These are phyloP conservation scores for Diversispora eburnea DNA, from an alignment of 192 early-diverging fungal species.

Conservation along the genomic window DNA sequence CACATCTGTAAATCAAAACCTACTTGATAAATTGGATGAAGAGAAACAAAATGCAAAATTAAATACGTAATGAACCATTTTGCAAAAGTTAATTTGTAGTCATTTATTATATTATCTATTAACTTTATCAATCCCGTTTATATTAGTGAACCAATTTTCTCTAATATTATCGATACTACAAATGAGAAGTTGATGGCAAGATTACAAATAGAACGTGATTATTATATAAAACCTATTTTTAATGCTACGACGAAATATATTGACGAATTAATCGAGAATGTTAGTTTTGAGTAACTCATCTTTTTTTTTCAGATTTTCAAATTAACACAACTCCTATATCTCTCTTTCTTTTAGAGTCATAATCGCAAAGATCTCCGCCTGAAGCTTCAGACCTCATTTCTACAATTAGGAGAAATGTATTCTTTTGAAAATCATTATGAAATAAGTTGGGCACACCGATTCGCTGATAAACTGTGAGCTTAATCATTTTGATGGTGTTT, in stretches of 20 bases:
- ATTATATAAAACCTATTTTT: neutral
- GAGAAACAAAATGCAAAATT: slow-evolving; percentile 5
- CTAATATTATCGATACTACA: slow-evolving; percentile 17
- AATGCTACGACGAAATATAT: slow-evolving; percentile 20
- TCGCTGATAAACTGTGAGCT: slow-evolving; percentile 14
- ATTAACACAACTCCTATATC: neutral
- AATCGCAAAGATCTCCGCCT: neutral
- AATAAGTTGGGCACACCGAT: slow-evolving; percentile 7
- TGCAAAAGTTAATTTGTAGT: neutral
- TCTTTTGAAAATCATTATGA: slow-evolving; percentile 13
- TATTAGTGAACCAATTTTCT: slow-evolving; percentile 17
- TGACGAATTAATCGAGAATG: slow-evolving; percentile 16
- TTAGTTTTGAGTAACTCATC: neutral
- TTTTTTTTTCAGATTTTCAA: neutral
- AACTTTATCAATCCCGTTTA: neutral
- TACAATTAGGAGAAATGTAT: slow-evolving; percentile 8
- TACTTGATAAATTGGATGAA: slow-evolving; percentile 17
- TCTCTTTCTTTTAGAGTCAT: slow-evolving; percentile 12
- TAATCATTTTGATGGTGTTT: neutral
- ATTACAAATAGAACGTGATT: slow-evolving; percentile 10
- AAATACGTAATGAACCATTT: neutral
- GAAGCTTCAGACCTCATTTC: neutral
- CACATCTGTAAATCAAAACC: neutral
- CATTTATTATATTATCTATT: slow-evolving; percentile 7
- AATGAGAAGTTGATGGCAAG: slow-evolving; percentile 11